phyloP scores from a whole-genome alignment of 2,329 filamentous ascomycete genomes.

The Penicillium glabrum region DNA sequence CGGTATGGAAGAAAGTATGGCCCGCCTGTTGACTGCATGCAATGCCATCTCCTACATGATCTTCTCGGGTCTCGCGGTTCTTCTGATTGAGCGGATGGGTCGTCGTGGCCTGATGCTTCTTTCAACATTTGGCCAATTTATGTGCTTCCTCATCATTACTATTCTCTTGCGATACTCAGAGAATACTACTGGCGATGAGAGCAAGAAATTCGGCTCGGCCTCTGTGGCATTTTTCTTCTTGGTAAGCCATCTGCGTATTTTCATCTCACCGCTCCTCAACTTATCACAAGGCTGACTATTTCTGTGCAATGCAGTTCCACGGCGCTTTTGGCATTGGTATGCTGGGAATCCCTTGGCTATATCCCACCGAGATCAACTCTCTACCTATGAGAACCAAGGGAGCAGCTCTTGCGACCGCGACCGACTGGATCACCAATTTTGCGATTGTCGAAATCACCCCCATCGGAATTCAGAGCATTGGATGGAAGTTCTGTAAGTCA shows the following conservation, averaged over 20 bases:
- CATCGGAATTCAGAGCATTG: constrained; percentile 42
- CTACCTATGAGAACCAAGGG: constrained; percentile 51
- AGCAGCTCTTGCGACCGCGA: constrained; percentile 48
- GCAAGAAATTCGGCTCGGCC: constrained; percentile 3
- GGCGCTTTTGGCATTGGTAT: constrained; percentile 15
- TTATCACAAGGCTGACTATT: not conserved
- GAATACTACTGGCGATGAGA: not conserved
- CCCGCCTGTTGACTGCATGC: constrained; percentile 47
- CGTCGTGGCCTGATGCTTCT: constrained; percentile 52
- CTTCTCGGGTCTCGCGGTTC: constrained; percentile 43
- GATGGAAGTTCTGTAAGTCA: constrained; percentile 39
- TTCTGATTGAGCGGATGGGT: constrained; percentile 51
- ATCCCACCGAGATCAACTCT: constrained; percentile 52
- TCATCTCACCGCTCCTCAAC: not conserved
- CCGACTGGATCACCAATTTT: constrained; percentile 44
- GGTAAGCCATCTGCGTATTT: not conserved
- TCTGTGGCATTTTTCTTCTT: constrained; percentile 16
- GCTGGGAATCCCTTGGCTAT: constrained; percentile 40
- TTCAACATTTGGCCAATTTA: constrained; percentile 49
- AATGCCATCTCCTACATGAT: constrained; percentile 50
- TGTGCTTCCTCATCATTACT: constrained; percentile 52
- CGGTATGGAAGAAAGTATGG: constrained; percentile 34
- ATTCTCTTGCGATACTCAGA: constrained; percentile 33
- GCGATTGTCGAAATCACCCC: constrained; percentile 47
- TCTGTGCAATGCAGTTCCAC: not conserved